A percentile compares a stretch with the other conserved stretches of the same genome.
Conservation (phyloP, 2,329 filamentous ascomycete species). For the Fusarium nodosum region DNA sequence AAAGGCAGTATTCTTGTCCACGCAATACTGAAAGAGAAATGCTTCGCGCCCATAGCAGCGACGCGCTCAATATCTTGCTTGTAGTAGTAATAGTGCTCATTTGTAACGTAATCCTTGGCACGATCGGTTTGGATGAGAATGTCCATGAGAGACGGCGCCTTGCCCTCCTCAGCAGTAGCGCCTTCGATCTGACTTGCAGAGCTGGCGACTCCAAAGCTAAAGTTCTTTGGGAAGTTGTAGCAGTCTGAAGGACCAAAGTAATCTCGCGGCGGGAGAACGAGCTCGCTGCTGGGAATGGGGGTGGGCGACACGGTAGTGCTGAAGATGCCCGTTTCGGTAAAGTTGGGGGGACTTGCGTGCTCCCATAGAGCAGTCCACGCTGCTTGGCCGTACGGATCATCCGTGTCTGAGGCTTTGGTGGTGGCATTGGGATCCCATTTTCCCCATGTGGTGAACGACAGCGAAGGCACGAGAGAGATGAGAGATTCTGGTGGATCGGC, state of each 20-base stretch:
- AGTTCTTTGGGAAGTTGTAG: constrained; percentile 63
- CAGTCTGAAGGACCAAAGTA: constrained; percentile 64
- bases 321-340: constrained; percentile 51
- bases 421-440: constrained; percentile 54
- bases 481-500: constrained; percentile 50
- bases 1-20: constrained; percentile 68
- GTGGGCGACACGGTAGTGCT: constrained; percentile 68
- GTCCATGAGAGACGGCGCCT: constrained; percentile 60
- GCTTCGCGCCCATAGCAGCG: constrained; percentile 64
- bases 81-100: constrained; percentile 68
- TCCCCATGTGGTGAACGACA: constrained; percentile 54
- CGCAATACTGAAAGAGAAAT: constrained; percentile 66
- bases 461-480: constrained; percentile 44
- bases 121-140: constrained; percentile 51
- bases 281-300: constrained; percentile 65
- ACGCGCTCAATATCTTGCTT: constrained; percentile 69
- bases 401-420: constrained; percentile 46
- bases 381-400: constrained; percentile 52
- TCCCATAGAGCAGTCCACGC: constrained; percentile 54
- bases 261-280: constrained; percentile 67
- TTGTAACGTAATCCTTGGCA: constrained; percentile 56
- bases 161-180: constrained; percentile 60
- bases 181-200: constrained; percentile 63
- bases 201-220: constrained; percentile 63
- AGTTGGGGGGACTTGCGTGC: constrained; percentile 53